Base-by-base conservation (phyloP, 306 rosid genomes). In the Fagus crenata region DNA sequence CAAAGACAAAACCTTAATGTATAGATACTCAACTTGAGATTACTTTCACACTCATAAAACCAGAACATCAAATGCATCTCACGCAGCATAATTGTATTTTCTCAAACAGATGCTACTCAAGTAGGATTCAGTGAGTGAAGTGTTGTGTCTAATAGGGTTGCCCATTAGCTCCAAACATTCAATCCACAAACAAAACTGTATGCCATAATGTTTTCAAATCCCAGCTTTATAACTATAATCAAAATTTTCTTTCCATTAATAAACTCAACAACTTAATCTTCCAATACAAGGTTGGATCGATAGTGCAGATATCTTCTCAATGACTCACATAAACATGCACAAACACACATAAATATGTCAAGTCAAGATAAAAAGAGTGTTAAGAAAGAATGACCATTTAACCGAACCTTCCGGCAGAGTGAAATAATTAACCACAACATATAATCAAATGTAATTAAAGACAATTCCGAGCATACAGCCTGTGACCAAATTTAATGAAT, bases 61-160 rank as follows among this genome's bases (percentile, higher is more conserved):
- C 71, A 17, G 32, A 65, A 65, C 71, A 37, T 65, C 71, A 37
- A 65, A 15, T 65, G 70, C 70, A 65, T 36, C 43, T 15, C 46
- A 14, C 70, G 15, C 15, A 4, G 46, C 46, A 7, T 65, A 36
- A 17, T 17, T 65, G 32, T 58, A 35, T 8, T 31, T 11, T 32
- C 67, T 11, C 6, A 33, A 14, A 32, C 14, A 7, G 43, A 63
- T 32, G 36, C 35, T 63, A 35, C 69, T 63, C 40, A 14, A 13
- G 69, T 35, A 14, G 65, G 37, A 15, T 40, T 63, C 43, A 63
- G 9, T 35, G 43, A 5, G 65, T 58, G 36, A 58, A 31, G 42
- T 63, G 41, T 14, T 63, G 8, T 63, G 35, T 9, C 65, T 4
- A 59, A 59, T 35, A 63, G 2, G 2, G 22, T 35, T 7, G 35